Evolutionary conservation across 345 rosid species (phyloP).

Genomic region (Rhodamnia argentea): DNA sequence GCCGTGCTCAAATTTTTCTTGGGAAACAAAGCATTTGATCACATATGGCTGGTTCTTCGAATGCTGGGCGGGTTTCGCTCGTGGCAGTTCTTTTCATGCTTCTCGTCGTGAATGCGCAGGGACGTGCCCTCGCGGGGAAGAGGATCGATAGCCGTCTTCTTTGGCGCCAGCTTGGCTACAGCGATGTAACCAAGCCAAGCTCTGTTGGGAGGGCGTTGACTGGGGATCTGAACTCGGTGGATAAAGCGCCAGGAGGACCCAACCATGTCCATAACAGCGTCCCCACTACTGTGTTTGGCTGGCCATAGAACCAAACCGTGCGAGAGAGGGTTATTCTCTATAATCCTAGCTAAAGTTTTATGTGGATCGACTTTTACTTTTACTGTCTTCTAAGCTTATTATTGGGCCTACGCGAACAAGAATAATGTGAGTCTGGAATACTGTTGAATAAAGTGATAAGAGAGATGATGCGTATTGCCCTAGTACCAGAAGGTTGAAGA

Average conservation of each 20-base stretch:
- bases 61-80: too few species aligned
- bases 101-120: neutral
- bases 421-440: neutral
- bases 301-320: too few species aligned
- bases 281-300: too few species aligned
- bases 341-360: neutral
- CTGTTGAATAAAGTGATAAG: neutral
- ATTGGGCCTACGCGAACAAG: too few species aligned
- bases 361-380: neutral
- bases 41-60: too few species aligned
- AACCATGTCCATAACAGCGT: too few species aligned
- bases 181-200: too few species aligned
- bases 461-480: neutral
- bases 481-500: neutral
- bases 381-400: too few species aligned
- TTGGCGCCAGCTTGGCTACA: neutral
- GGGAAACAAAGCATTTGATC: too few species aligned
- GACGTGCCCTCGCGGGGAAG: neutral
- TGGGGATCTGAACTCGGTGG: neutral
- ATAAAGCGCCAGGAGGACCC: neutral
- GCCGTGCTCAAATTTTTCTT: too few species aligned
- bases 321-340: neutral
- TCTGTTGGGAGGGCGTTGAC: neutral
- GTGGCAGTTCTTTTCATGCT: neutral
- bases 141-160: neutral